Evolutionary conservation across 2,329 filamentous ascomycete genomes (phyloP).

Genomic region (Dryadomyces quercivorus): DNA sequence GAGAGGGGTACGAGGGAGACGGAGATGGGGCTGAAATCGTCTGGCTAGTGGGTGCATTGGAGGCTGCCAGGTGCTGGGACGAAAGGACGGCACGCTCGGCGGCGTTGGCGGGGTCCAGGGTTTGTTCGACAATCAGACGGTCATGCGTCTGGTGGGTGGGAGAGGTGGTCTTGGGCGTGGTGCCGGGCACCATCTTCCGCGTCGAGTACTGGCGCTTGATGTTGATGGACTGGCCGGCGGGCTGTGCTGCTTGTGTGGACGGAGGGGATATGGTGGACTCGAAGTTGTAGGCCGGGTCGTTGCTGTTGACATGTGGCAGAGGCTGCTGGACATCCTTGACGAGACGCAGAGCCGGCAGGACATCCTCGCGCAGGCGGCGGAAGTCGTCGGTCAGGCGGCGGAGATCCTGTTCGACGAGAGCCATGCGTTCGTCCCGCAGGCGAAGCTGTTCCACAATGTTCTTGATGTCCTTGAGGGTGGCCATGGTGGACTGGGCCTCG

Average conservation of each 20-base stretch:
- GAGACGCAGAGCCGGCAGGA: slow-evolving; percentile 79
- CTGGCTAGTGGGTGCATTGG: slow-evolving; percentile 50
- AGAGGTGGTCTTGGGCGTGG: slow-evolving; percentile 63
- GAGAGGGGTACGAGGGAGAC: slow-evolving; percentile 46
- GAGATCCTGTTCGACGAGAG: slow-evolving; percentile 69
- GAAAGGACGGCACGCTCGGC: slow-evolving; percentile 54
- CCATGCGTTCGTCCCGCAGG: slow-evolving; percentile 81
- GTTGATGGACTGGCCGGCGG: slow-evolving; percentile 36
- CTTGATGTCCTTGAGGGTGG: slow-evolving; percentile 86
- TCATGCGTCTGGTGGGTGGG: slow-evolving; percentile 63
- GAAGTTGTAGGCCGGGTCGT: slow-evolving; percentile 31
- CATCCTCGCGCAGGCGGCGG: slow-evolving; percentile 75
- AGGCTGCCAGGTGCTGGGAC: slow-evolving; percentile 57
- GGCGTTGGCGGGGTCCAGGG: slow-evolving; percentile 56
- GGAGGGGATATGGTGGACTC: slow-evolving; percentile 14
- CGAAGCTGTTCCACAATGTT: slow-evolving; percentile 82
- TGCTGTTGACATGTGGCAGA: slow-evolving; percentile 44
- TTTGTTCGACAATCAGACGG: slow-evolving; percentile 48
- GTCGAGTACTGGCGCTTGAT: slow-evolving; percentile 64
- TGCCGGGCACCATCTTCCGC: slow-evolving; percentile 55
- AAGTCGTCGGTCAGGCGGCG: slow-evolving; percentile 80
- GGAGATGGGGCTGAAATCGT: slow-evolving; percentile 26
- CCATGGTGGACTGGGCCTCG: slow-evolving; percentile 71
- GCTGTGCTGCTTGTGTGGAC: slow-evolving; percentile 19
- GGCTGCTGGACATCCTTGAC: slow-evolving; percentile 88